A percentile compares a stretch with the other conserved stretches of the same genome.
Evolutionary conservation across 148 eudicot species (phyloP).

Genomic region (Rhododendron williamsianum): DNA sequence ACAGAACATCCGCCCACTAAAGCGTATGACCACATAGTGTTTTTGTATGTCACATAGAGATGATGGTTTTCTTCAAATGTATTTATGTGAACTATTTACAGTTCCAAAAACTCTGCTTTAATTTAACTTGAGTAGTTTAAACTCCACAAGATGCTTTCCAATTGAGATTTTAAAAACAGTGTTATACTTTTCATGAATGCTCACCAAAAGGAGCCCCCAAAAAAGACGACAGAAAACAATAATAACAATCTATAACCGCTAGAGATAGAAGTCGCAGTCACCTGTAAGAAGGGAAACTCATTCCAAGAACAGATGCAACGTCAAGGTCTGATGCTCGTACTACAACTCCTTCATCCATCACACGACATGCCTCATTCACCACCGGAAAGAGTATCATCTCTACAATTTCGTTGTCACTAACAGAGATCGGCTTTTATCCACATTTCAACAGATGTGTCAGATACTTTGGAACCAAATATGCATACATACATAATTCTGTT

Average conservation of each 20-base stretch:
- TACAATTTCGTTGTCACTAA: slow-evolving; percentile 79
- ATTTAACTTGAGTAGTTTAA: neutral
- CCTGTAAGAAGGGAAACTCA: slow-evolving; percentile 98
- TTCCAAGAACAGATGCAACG: slow-evolving; percentile 87
- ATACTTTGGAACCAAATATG: neutral
- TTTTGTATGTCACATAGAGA: neutral
- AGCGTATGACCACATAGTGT: neutral
- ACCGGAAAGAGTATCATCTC: slow-evolving; percentile 94
- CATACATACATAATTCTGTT: neutral
- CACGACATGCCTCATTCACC: slow-evolving; percentile 95
- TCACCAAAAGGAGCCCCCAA: neutral
- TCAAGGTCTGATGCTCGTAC: slow-evolving; percentile 97
- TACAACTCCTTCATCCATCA: slow-evolving; percentile 78
- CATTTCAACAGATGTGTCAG: slow-evolving; percentile 8
- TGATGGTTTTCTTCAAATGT: neutral
- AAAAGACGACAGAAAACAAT: neutral
- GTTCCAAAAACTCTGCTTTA: slow-evolving; percentile 1
- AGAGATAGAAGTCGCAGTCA: slow-evolving; percentile 25
- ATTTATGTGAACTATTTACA: neutral
- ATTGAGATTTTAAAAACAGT: neutral
- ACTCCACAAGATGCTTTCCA: neutral
- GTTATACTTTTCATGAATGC: neutral
- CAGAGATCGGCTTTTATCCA: slow-evolving; percentile 65
- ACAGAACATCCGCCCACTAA: neutral
- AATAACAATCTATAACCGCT: neutral